Base-by-base conservation (phyloP, 1,284 basidiomycete genomes). In the Ceratobasidium sp. region DNA sequence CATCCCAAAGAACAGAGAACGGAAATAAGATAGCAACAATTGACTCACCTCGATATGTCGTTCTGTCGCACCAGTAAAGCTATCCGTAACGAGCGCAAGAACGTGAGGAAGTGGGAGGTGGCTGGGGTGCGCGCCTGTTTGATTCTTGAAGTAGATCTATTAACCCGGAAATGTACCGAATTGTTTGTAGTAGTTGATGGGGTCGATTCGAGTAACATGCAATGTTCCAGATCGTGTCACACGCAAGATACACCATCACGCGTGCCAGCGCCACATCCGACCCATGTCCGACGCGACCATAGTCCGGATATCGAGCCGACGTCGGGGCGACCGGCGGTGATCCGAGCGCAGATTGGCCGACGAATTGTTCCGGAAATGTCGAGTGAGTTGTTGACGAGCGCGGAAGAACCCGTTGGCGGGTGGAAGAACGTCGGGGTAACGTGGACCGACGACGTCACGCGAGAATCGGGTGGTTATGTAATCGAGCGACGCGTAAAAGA, bases 111-210 rank as follows among this genome's bases (percentile, higher is more conserved):
- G 82, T 15, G 94, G 90, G 53, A 97, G 82, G 80, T 95, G 92
- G 42, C 83, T 82, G 52, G 93, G 92, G 77, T 93, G 89, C 73
- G 85, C 85, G 73, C 88, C 83, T 72, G 79, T 82, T 80, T 96
- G 94, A 79, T 98, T 98, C 86, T 93, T 94, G 83, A 94, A 96
- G 85, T 96, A 96, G 76, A 97, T 93, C 94, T 97, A 76, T 43
- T 38, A 49, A 15, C 29, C 35, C 27, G n/a, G n/a, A n/a, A n/a
- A n/a, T n/a, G n/a, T n/a, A n/a, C n/a, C n/a, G n/a, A n/a, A n/a
- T n/a, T n/a, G n/a, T n/a, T n/a, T n/a, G n/a, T n/a, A 43, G 40
- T 35, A 34, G 38, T 32, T 35, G 31, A 32, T 27, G 38, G 34
- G 31, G 52, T 45, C 27, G 13, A 13, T 53, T 53, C 12, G 32